A percentile compares a stretch with the other conserved stretches of the same genome.
These are phyloP conservation scores for Amborella trichopoda DNA, from an alignment of 164 flowering plant genomes.

Conservation along the genomic window DNA sequence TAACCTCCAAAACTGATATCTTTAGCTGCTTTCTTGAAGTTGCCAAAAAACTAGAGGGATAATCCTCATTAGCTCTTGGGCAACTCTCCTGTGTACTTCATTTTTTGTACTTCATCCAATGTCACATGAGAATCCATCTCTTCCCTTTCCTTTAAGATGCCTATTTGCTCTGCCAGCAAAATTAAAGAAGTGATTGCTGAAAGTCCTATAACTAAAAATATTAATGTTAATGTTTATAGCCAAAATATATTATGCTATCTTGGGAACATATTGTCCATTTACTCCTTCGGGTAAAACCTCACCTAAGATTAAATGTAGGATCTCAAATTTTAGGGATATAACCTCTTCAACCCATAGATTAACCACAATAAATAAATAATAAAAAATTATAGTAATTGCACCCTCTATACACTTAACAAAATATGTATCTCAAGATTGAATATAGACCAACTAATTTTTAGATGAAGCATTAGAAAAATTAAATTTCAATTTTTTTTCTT, in stretches of 20 bases:
- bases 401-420: no score
- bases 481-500: no score
- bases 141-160: slow-evolving; percentile 1
- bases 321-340: neutral
- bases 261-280: no score
- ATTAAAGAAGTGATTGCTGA: neutral
- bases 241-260: neutral
- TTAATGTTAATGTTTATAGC: neutral
- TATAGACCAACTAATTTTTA: no score
- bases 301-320: no score
- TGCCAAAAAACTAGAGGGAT: slow-evolving; percentile 19
- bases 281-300: no score
- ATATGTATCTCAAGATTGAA: no score
- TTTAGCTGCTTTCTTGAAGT: slow-evolving; percentile 9
- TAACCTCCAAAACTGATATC: slow-evolving; percentile 13
- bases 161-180: slow-evolving; percentile 8
- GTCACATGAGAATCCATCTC: slow-evolving; percentile 2
- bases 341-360: no score
- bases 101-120: slow-evolving; percentile 16
- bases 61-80: slow-evolving; percentile 11
- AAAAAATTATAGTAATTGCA: neutral
- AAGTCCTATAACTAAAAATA: neutral
- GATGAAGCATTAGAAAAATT: no score
- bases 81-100: slow-evolving; percentile 24
- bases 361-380: neutral